phyloP scores from a whole-genome alignment of 129 eudicot genomes.

The Flaveria sonorensis region DNA sequence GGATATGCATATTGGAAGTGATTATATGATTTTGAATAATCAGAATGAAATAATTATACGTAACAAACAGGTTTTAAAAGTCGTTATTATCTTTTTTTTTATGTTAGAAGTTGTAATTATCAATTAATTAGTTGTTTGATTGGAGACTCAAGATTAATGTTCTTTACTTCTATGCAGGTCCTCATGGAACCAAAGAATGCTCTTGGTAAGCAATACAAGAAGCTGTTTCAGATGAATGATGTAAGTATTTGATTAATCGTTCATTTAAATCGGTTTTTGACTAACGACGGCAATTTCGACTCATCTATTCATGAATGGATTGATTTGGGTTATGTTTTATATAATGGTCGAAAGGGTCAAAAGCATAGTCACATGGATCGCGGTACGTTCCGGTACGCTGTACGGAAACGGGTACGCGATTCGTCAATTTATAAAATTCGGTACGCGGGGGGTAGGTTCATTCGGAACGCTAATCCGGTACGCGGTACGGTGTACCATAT shows the following conservation, averaged over 20 bases:
- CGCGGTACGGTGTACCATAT: too few species aligned
- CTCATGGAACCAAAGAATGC: constrained; percentile 87
- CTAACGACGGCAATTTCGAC: too few species aligned
- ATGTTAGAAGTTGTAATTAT: neutral
- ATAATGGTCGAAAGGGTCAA: neutral
- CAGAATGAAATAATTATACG: neutral
- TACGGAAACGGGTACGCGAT: too few species aligned
- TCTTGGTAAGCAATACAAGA: constrained; percentile 91
- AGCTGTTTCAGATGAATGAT: constrained; percentile 79
- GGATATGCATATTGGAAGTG: constrained; percentile 4
- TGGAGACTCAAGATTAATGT: neutral
- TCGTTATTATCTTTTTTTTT: neutral
- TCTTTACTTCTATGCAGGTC: constrained; percentile 45
- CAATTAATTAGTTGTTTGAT: neutral
- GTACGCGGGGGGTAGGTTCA: too few species aligned
- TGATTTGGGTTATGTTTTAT: neutral
- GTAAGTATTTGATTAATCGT: constrained; percentile 44
- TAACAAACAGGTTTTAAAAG: neutral
- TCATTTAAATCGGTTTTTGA: too few species aligned
- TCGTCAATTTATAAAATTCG: too few species aligned
- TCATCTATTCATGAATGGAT: neutral
- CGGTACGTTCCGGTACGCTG: too few species aligned
- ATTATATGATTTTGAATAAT: neutral
- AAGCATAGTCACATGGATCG: too few species aligned
- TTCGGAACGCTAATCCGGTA: too few species aligned